Evolutionary conservation across 176 grass and related monocot genomes (phyloP).

Genomic region (Urochloa ruziziensis): DNA sequence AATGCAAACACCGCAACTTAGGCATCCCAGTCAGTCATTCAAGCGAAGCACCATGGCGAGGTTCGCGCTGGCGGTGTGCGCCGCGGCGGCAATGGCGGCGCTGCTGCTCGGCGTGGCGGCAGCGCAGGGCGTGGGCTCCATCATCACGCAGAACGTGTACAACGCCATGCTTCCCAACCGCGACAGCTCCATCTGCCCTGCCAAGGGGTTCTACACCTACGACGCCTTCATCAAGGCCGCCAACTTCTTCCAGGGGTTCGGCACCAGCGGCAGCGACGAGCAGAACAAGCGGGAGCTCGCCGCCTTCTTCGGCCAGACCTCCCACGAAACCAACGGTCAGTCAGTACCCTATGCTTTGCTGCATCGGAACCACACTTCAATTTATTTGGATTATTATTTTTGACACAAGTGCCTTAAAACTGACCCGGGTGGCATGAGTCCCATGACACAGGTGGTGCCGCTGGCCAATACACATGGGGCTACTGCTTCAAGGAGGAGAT

Average conservation of each 20-base stretch:
- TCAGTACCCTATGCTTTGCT: neutral
- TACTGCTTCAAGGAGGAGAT: constrained; percentile 58
- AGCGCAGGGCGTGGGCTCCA: constrained; percentile 15
- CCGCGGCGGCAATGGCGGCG: neutral
- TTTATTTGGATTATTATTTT: no score
- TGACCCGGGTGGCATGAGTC: neutral
- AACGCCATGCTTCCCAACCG: constrained; percentile 41
- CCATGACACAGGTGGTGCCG: neutral
- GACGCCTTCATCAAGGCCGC: constrained; percentile 48
- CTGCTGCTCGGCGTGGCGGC: neutral
- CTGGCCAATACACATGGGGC: constrained; percentile 45
- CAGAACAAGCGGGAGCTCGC: constrained; percentile 44
- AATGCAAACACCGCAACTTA: no score
- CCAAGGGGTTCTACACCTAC: constrained; percentile 45
- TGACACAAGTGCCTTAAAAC: no score
- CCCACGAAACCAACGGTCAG: constrained; percentile 60
- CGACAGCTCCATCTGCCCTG: constrained; percentile 34
- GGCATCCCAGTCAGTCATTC: no score
- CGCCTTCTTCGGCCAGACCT: constrained; percentile 62
- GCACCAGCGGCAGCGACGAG: constrained; percentile 31
- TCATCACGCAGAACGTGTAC: constrained; percentile 40
- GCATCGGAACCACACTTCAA: no score
- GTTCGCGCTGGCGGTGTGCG: no score
- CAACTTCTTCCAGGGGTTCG: constrained; percentile 32
- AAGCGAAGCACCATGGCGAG: neutral